Conservation (phyloP, 2,329 filamentous ascomycete species). For the Plectosphaerella plurivora region DNA sequence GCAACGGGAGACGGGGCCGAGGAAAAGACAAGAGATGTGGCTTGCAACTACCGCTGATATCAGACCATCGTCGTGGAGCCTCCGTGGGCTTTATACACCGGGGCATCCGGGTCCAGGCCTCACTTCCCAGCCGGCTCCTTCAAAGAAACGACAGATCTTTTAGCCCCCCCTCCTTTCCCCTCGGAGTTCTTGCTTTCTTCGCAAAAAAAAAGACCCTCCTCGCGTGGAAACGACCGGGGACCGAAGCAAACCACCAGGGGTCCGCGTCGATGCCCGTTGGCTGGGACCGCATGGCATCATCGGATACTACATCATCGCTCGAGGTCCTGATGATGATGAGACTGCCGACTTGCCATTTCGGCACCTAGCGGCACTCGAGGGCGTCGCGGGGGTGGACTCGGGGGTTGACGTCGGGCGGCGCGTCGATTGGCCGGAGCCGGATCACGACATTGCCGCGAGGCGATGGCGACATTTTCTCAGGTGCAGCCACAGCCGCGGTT, state of each 20-base stretch:
- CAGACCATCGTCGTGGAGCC: too few relatives aligned
- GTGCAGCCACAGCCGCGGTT: neutral
- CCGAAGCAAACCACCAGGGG: too few relatives aligned
- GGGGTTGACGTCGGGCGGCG: neutral
- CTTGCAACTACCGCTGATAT: neutral
- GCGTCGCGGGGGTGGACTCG: neutral
- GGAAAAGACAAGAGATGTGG: neutral
- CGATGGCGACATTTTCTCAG: constrained; percentile 2
- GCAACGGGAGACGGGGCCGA: neutral
- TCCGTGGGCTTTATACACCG: too few relatives aligned
- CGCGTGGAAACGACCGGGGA: too few relatives aligned
- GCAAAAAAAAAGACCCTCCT: too few relatives aligned
- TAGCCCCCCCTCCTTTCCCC: too few relatives aligned
- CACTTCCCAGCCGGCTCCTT: too few relatives aligned
- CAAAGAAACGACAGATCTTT: too few relatives aligned
- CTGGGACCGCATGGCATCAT: neutral
- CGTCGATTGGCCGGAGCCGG: neutral
- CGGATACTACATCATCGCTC: neutral
- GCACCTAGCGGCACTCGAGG: constrained; percentile 1
- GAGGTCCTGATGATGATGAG: neutral
- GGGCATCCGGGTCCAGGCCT: too few relatives aligned
- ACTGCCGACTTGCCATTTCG: constrained; percentile 1
- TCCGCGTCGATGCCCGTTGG: neutral
- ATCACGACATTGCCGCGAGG: constrained; percentile 1
- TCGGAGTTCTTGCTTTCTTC: too few relatives aligned